Conservation (phyloP, 805 yeast genomes). For the Naumovozyma dairenensis region DNA sequence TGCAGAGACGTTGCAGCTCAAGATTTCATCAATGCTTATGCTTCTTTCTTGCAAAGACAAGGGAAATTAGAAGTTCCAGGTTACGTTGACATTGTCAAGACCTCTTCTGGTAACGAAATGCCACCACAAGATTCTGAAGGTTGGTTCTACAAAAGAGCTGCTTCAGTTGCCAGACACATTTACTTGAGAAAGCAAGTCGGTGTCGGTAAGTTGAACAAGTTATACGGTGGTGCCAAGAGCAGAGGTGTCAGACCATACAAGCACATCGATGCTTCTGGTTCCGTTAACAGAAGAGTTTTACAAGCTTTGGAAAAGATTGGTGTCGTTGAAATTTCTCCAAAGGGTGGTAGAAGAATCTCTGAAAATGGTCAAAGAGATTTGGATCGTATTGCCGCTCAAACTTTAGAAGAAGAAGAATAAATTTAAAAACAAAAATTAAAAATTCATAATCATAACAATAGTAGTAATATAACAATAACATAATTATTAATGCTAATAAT, state of each 20-base stretch:
- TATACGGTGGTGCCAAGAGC: conserved; percentile 98
- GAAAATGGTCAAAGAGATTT: conserved; percentile 99
- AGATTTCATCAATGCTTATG: conserved; percentile 98
- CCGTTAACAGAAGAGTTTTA: conserved; percentile 96
- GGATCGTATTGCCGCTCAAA: conserved; percentile 99
- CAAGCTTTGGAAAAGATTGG: conserved; percentile 98
- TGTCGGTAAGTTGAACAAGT: conserved; percentile 97
- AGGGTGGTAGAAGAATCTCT: conserved; percentile 99
- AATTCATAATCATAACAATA: too few relatives aligned
- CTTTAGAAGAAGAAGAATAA: conserved; percentile 80
- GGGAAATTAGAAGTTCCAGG: conserved; percentile 99
- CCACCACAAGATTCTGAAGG: conserved; percentile 99
- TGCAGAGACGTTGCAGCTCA: conserved; percentile 99
- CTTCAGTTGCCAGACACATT: conserved; percentile 99
- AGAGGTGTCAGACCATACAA: conserved; percentile 98
- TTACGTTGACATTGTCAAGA: conserved; percentile 98
- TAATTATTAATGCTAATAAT: too few relatives aligned
- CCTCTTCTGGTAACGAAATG: conserved; percentile 96
- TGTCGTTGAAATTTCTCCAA: conserved; percentile 89
- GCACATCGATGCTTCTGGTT: conserved; percentile 98
- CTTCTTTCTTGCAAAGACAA: conserved; percentile 99
- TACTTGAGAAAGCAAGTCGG: conserved; percentile 99
- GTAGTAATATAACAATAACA: too few relatives aligned
- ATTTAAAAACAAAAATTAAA: too few relatives aligned
- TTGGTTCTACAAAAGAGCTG: conserved; percentile 99